Evolutionary conservation across 2,329 filamentous ascomycete species (phyloP), one percentile per base, ranked within the genome.

Genomic region (Cadophora sp.): DNA sequence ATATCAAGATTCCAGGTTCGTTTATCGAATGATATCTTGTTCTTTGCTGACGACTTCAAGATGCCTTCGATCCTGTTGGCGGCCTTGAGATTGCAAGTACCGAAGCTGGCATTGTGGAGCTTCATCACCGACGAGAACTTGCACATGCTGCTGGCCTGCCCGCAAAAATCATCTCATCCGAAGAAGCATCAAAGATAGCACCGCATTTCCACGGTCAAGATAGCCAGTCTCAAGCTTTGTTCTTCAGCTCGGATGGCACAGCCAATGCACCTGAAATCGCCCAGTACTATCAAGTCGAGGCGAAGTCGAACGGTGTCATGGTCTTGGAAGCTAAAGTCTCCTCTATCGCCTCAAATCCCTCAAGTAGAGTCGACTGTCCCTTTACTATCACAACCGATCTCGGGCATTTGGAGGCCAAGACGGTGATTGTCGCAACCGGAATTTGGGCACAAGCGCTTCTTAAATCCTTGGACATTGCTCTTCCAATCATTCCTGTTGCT

Each of bases 401-500:
- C 11, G 46, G 60, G 16, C 19, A 4, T 9, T 40, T 63, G 22
- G 12, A 37, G 31, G 27, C 46, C 16, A 31, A 34, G 4, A 34
- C 29, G 12, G 60, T 63, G 37, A 51, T 37, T 53, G 40, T 51
- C 26, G 46, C 60, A 24, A 51, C 60, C 34, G 60, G 60, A 7
- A 63, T 63, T 24, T 63, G 60, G 60, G 53, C 60, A 34, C 29
- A 43, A 24, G 43, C 51, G 12, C 46, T 64, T 31, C 50, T 63
- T 14, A 58, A 29, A 27, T 40, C 16, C 8, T 53, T 74, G 22
- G 26, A 50, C 11, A 56, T 78, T 2, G 76, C 74, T 1, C 72
- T 79, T 11, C 77, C 78, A 0, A 73, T 78, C 11, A 72, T 79
- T 5, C 78, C 78, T 1, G 77, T 79, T 12, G 76, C 74, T 14